phyloP scores from a whole-genome alignment of 352 stramenopile species.

The Phytophthora ramorum region DNA sequence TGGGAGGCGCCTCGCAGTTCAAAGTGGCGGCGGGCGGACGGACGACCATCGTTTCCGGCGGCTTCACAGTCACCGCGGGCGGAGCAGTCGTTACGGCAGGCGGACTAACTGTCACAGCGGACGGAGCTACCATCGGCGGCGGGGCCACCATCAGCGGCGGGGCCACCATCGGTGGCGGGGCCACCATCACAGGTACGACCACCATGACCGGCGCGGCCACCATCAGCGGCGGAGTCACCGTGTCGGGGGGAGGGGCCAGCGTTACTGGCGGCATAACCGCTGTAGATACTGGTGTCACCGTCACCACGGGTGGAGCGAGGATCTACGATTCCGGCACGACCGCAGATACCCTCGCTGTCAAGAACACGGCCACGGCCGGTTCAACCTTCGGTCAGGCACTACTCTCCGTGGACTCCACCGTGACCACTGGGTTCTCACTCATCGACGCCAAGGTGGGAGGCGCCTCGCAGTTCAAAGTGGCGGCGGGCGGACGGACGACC shows the following conservation, averaged over 20 bases:
- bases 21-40: not conserved
- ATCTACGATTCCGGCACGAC: not conserved
- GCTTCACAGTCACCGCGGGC: not conserved
- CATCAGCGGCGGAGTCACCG: conserved; percentile 5
- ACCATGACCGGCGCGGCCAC: conserved; percentile 11
- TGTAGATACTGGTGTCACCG: conserved; percentile 16
- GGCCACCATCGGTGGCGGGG: not conserved
- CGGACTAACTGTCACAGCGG: not conserved
- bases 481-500: too few relatives aligned
- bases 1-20: not conserved
- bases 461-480: too few relatives aligned
- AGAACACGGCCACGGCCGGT: not conserved
- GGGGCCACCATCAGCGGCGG: not conserved
- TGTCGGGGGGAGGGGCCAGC: too few relatives aligned
- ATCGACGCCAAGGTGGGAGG: too few relatives aligned
- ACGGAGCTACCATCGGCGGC: conserved; percentile 3
- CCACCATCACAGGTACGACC: too few relatives aligned
- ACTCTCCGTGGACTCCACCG: too few relatives aligned
- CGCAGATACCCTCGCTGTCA: conserved; percentile 6
- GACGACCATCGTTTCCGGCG: not conserved
- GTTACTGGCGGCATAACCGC: not conserved
- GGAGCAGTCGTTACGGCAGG: too few relatives aligned
- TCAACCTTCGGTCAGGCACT: too few relatives aligned
- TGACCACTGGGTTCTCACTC: too few relatives aligned
- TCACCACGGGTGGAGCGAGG: not conserved